Base-by-base conservation (phyloP, 305 asterid species). In the Fraxinus greggii region DNA sequence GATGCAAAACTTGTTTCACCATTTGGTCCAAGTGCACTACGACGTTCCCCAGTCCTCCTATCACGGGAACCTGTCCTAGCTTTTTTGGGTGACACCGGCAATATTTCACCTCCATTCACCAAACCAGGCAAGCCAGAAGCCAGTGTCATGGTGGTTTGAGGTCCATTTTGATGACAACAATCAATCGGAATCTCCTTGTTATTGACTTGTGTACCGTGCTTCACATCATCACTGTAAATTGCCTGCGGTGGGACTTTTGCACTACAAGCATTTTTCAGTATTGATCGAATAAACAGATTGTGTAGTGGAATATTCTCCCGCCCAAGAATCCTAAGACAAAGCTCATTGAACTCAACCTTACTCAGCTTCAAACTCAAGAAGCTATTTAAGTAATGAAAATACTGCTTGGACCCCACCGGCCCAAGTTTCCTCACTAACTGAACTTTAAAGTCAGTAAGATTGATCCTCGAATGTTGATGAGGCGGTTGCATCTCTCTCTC, bases 221-320 rank as follows among this genome's bases (percentile, higher is more conserved):
- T 86, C 13, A 74, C 80, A 86, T 61, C 78, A 77, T 88, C 92
- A 78, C 83, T 88, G 84, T 82, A 88, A 81, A 28, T 82, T 31
- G 84, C 83, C 8, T 88, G 88, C 3, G 98, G 97, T 3, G 95
- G 92, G 82, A 85, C 83, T 86, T 88, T 93, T 0, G 91, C 92
- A 79, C 84, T 86, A 86, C 92, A 88, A 17, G 95, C 92, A 83
- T 95, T 93, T 83, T 85, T 90, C 81, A 95, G 83, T 79, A 93
- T 91, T 0, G 97, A 91, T 59, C 92, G 88, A 65, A 95, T 87
- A 82, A 93, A 87, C 86, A 90, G 97, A 87, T 95, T 95, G 91
- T 95, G 99, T 36, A 95, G 91, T 17, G 92, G 89, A 82, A 95
- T 73, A 83, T 92, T 95, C 88, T 93, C 97, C 86, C 88, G 88